Conservation (phyloP, 1,284 basidiomycete species). For the Boletus hoseneyae region DNA sequence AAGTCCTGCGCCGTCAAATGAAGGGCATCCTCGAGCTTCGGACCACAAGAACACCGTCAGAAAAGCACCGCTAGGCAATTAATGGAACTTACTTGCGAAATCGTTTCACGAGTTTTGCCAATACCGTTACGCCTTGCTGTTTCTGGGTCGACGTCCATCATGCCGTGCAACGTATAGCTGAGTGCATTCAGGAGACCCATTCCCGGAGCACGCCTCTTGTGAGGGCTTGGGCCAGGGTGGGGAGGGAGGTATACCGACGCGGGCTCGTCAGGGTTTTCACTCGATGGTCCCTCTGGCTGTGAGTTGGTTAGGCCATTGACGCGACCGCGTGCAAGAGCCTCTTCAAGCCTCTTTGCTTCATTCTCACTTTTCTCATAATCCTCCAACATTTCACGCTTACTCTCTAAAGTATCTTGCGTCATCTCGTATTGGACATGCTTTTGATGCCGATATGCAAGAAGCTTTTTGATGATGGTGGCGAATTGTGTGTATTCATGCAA, state of each 20-base stretch:
- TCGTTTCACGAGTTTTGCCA: slow-evolving; percentile 90
- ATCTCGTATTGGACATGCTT: slow-evolving; percentile 98
- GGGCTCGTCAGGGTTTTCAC: slow-evolving; percentile 34
- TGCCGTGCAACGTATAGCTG: slow-evolving; percentile 92
- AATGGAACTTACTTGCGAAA: slow-evolving; percentile 71
- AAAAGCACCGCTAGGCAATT: slow-evolving; percentile 9
- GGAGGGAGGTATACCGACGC: slow-evolving; percentile 58
- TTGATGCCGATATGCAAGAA: slow-evolving; percentile 93
- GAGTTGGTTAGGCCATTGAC: slow-evolving; percentile 26
- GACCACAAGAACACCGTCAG: slow-evolving; percentile 21
- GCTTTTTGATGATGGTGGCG: slow-evolving; percentile 88
- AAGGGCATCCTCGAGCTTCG: slow-evolving; percentile 86
- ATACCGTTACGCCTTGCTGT: slow-evolving; percentile 91
- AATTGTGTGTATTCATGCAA: slow-evolving; percentile 96
- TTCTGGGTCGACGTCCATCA: slow-evolving; percentile 99
- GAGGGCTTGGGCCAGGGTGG: slow-evolving; percentile 70
- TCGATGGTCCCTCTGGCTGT: slow-evolving; percentile 34
- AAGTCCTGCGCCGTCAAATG: slow-evolving; percentile 89
- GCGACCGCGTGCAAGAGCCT: slow-evolving; percentile 71
- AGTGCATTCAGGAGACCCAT: slow-evolving; percentile 91
- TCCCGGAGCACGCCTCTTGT: slow-evolving; percentile 61
- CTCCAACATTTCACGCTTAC: slow-evolving; percentile 83
- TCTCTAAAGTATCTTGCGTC: slow-evolving; percentile 88
- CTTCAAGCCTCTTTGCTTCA: slow-evolving; percentile 87
- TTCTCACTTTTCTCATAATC: slow-evolving; percentile 91